phyloP scores from a whole-genome alignment of 352 stramenopile genomes.

The Peronospora tabacina region DNA sequence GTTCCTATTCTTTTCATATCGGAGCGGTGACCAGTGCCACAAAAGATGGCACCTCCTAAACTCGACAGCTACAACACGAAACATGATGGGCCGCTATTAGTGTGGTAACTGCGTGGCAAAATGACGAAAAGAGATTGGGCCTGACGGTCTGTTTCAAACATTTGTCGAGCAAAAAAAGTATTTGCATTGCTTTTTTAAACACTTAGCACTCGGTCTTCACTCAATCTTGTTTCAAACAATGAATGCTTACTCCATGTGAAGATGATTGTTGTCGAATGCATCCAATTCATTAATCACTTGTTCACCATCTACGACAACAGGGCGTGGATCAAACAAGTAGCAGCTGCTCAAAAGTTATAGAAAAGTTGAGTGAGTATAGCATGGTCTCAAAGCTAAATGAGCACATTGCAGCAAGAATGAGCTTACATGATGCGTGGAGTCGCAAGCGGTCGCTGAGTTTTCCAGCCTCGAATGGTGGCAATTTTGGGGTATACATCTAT shows the following conservation, averaged over 20 bases:
- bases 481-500: conserved; percentile 96
- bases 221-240: conserved; percentile 6
- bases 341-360: conserved; percentile 27
- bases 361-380: conserved; percentile 1
- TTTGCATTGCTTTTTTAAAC: conserved; percentile 12
- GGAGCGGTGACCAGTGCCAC: no score
- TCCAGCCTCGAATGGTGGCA: conserved; percentile 93
- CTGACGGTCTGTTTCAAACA: no score
- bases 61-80: no score
- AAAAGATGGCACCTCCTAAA: no score
- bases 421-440: conserved; percentile 88
- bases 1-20: no score
- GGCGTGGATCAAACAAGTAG: conserved; percentile 55
- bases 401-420: neutral
- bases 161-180: neutral
- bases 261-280: conserved; percentile 32
- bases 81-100: no score
- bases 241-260: conserved; percentile 44
- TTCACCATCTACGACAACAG: conserved; percentile 35
- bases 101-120: no score
- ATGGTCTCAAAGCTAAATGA: neutral
- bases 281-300: conserved; percentile 59
- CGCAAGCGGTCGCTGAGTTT: conserved; percentile 83
- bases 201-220: conserved; percentile 5
- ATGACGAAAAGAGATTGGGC: no score